These are phyloP conservation scores for Yarrowia deformans DNA, from an alignment of 805 yeast genomes.

Conservation along the genomic window DNA sequence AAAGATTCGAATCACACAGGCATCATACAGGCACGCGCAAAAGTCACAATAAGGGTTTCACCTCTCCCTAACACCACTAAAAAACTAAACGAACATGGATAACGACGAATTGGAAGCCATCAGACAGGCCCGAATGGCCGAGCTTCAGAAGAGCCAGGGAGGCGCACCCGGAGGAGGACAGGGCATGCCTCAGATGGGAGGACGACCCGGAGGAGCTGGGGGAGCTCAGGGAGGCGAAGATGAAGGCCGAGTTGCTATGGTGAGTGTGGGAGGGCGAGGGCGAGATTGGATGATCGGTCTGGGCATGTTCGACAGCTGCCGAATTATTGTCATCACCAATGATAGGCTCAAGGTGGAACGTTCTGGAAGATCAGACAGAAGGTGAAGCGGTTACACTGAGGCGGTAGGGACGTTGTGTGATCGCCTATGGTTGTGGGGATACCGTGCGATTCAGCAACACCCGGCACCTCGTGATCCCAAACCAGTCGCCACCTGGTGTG, in stretches of 20 bases:
- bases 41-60: background rate
- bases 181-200: constrained; percentile 33
- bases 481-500: no score
- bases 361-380: background rate
- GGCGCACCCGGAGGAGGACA: constrained; percentile 35
- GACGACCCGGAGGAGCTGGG: constrained; percentile 9
- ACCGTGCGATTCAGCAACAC: no score
- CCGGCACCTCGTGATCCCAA: no score
- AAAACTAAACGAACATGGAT: constrained; percentile 63
- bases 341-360: background rate
- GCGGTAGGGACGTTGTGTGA: background rate
- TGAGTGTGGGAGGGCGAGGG: constrained; percentile 40
- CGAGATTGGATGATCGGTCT: background rate
- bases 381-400: no score
- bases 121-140: constrained; percentile 89
- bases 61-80: background rate
- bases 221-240: constrained; percentile 46
- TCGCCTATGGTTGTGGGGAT: no score
- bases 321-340: no score
- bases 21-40: background rate
- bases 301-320: background rate
- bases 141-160: constrained; percentile 63
- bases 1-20: constrained; percentile 4
- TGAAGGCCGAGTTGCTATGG: constrained; percentile 53
- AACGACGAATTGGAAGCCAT: constrained; percentile 87